A percentile compares a stretch with the other conserved stretches of the same genome.
Evolutionary conservation across 345 rosid genomes (phyloP).

Genomic region (Populus alba): DNA sequence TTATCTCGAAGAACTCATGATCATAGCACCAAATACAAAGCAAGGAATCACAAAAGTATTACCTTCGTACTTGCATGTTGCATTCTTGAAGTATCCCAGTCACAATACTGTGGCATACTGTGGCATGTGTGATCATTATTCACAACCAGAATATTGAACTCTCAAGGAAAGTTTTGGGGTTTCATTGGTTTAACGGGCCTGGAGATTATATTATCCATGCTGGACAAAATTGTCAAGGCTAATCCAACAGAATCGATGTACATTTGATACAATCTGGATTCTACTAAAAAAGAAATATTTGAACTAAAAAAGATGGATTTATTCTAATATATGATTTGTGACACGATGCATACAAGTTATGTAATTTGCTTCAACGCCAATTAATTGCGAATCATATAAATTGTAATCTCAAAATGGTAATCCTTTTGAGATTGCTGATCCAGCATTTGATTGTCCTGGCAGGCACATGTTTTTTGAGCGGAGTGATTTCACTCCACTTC

Average conservation of each 20-base stretch:
- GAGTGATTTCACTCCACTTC: neutral
- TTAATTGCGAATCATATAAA: neutral
- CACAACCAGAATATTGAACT: neutral
- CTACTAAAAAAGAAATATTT: no score
- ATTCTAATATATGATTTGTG: no score
- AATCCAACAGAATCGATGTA: neutral
- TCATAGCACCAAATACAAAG: neutral
- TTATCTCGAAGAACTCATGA: neutral
- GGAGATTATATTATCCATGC: neutral
- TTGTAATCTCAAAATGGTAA: neutral
- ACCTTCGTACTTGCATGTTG: neutral
- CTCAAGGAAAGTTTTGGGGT: neutral
- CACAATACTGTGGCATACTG: neutral
- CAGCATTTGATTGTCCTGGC: neutral
- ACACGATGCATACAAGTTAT: neutral
- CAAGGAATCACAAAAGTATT: neutral
- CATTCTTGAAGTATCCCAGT: neutral
- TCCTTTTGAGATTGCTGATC: neutral
- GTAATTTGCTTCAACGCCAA: neutral
- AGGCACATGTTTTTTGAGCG: neutral
- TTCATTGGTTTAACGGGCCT: neutral
- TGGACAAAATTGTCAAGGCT: neutral
- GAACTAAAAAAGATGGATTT: no score
- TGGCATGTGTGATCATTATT: neutral
- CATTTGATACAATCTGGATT: no score